A percentile compares a stretch with the other conserved stretches of the same genome.
These are phyloP conservation scores for Suillus fuscotomentosus DNA, from an alignment of 768 basidiomycete genomes.

Conservation along the genomic window DNA sequence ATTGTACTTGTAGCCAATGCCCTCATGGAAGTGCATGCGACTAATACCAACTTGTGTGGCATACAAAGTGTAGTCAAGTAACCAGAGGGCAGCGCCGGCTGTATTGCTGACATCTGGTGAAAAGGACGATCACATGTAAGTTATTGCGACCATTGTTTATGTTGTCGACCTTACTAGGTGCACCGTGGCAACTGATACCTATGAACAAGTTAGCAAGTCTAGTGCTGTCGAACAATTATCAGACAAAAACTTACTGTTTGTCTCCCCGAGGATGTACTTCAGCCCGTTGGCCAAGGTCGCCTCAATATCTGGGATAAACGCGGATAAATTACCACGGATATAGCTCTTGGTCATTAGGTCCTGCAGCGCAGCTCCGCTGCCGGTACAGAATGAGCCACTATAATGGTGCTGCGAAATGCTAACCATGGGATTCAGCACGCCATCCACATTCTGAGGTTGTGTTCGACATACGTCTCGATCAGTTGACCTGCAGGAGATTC, in stretches of 20 bases:
- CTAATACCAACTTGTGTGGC: slow-evolving; percentile 55
- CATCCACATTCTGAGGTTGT: slow-evolving; percentile 35
- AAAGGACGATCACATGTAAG: slow-evolving; percentile 4
- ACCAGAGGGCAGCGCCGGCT: slow-evolving; percentile 71
- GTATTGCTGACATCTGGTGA: slow-evolving; percentile 58
- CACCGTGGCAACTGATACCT: slow-evolving; percentile 38
- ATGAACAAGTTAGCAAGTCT: background rate
- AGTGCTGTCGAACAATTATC: background rate
- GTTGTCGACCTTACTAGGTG: slow-evolving; percentile 19
- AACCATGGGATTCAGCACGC: slow-evolving; percentile 3
- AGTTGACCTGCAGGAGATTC: slow-evolving; percentile 44
- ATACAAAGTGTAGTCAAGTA: slow-evolving; percentile 62
- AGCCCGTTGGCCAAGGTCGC: slow-evolving; percentile 46
- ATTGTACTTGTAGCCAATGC: slow-evolving; percentile 71
- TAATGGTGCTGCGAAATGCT: slow-evolving; percentile 42
- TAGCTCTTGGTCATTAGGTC: slow-evolving; percentile 65
- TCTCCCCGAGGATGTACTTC: slow-evolving; percentile 62
- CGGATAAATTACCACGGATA: slow-evolving; percentile 54
- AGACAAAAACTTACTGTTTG: slow-evolving; percentile 46
- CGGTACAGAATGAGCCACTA: slow-evolving; percentile 63
- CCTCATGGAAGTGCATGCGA: slow-evolving; percentile 61
- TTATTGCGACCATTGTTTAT: background rate
- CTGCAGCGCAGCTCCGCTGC: slow-evolving; percentile 50
- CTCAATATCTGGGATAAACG: slow-evolving; percentile 51
- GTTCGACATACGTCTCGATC: slow-evolving; percentile 48